Base-by-base conservation (phyloP, 352 stramenopile species). In the Phytophthora crassamura region DNA sequence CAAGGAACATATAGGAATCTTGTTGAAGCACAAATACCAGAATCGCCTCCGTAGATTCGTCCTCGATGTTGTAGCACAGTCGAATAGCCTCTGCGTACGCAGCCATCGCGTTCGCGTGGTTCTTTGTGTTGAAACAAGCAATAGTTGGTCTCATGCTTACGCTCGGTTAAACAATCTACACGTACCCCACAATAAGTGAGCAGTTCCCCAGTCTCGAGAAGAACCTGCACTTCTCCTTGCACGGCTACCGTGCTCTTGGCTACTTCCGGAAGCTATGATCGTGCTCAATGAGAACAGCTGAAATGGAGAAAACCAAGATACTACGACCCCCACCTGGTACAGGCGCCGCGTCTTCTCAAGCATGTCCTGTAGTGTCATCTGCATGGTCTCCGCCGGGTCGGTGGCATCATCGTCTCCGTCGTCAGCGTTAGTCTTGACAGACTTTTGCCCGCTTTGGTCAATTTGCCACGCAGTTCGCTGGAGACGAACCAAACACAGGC, bases 141-240 rank as follows among this genome's bases (percentile, higher is more conserved):
- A 28, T 10, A 10, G 7, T 49, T 20, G 38, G 15, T n/a, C 12
- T 12, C 9, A 15, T 50, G 10, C n/a, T 42, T 33, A 50, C 40
- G 11, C 46, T 11, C 9, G 14, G 18, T 4, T 32, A 18, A 47
- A 32, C 10, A 33, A 16, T n/a, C 2, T 18, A n/a, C 12, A 30
- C 41, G 6, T 60, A 90, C 82, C 39, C 67, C 52, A 15, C 40
- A 60, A 54, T 72, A 62, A 0, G 49, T 39, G 15, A 78, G 45
- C 15, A 86, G 38, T 45, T 89, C 77, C 20, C 67, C 79, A 20
- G 72, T 71, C 59, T 89, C 75, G 35, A 85, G 33, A 14, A 89
- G 64, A 49, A 86, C 73, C 2, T 75, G 69, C 14, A 78, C 66
- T 74, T 85, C 65, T 22, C 82, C 82, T 12, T 77, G 69, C 1